phyloP scores from a whole-genome alignment of 208 protist species.

The Balamuthia mandrillaris region DNA sequence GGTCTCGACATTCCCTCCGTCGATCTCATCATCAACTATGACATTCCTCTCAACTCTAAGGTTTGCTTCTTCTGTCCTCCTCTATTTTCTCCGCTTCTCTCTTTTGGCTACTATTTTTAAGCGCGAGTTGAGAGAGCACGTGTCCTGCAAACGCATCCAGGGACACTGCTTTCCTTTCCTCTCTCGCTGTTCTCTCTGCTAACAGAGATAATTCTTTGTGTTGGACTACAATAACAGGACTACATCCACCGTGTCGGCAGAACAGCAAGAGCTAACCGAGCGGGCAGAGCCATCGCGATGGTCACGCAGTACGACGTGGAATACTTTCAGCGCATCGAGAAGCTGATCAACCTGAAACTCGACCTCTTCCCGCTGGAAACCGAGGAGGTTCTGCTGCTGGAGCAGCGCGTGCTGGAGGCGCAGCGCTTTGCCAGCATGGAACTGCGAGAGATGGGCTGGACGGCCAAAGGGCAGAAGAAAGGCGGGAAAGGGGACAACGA shows the following conservation, averaged over 20 bases:
- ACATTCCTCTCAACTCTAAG: conserved; percentile 90
- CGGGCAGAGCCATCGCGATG: conserved; percentile 85
- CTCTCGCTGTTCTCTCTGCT: too few species aligned
- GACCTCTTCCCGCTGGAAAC: conserved; percentile 57
- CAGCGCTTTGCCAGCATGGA: conserved; percentile 48
- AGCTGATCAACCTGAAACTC: conserved; percentile 83
- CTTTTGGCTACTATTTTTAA: too few species aligned
- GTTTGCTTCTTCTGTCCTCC: too few species aligned
- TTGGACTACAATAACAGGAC: too few species aligned
- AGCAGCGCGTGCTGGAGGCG: conserved; percentile 66
- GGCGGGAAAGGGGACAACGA: background rate
- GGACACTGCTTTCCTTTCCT: too few species aligned
- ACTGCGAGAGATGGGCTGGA: background rate
- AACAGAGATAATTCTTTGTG: too few species aligned
- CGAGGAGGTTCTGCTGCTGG: conserved; percentile 59
- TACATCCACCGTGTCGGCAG: conserved; percentile 96
- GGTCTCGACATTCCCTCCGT: conserved; percentile 95
- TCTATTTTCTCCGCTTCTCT: too few species aligned
- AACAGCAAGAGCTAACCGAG: conserved; percentile 88
- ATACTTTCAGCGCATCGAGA: conserved; percentile 95
- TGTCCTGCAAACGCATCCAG: too few species aligned
- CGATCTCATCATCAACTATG: conserved; percentile 93
- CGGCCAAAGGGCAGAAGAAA: background rate
- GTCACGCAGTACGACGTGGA: conserved; percentile 98
- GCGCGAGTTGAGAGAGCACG: too few species aligned